Evolutionary conservation across 352 stramenopile species (phyloP), one percentile per base, ranked within the genome.

Genomic region (Globisporangium radiosum): DNA sequence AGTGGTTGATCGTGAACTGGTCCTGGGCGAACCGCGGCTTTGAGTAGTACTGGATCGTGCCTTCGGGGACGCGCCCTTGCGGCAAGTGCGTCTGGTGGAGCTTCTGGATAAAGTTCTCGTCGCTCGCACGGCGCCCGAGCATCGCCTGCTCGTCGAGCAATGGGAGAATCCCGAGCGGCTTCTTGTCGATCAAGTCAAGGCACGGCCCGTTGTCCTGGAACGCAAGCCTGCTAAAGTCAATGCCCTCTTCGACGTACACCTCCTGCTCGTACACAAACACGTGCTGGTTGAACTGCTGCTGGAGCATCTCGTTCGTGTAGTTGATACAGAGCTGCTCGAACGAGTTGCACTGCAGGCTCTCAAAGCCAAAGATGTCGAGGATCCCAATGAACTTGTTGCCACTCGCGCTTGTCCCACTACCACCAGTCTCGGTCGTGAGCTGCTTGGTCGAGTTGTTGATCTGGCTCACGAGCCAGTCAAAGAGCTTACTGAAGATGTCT

Each of bases 291-390:
- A 96, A 97, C 62, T 95, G 86, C 62, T 96, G 87, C 70, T 98
- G 93, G 7, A 98, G 72, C 90, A 97, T 98, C 67, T 98, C 93
- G 68, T 98, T 98, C 49, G 88, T 97, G 71, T 96, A 98, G 74
- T 98, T 98, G 72, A 98, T 98, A 66, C 93, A 98, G 10, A 98
- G 75, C 62, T 99, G 96, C 72, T 98, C 93, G 55, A 98, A 98
- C 17, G 87, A 97, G 68, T 96, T 96, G 38, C 87, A 73, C 63
- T 97, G 78, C 56, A 98, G 85, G 45, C 78, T 93, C 73, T 99
- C 96, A 68, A 99, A 99, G 4, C 96, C 95, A 70, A 98, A 99
- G 52, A 99, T 98, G 75, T 99, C 96, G 47, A 98, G 71, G 47
- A 98, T 96, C 58, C 93, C 92, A 72, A 98, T 98, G 58, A 97